Percentiles rank a stretch among this genome's conserved stretches.
phyloP scores from a whole-genome alignment of 495 filamentous ascomycete species.

The Pseudevernia furfuracea region DNA sequence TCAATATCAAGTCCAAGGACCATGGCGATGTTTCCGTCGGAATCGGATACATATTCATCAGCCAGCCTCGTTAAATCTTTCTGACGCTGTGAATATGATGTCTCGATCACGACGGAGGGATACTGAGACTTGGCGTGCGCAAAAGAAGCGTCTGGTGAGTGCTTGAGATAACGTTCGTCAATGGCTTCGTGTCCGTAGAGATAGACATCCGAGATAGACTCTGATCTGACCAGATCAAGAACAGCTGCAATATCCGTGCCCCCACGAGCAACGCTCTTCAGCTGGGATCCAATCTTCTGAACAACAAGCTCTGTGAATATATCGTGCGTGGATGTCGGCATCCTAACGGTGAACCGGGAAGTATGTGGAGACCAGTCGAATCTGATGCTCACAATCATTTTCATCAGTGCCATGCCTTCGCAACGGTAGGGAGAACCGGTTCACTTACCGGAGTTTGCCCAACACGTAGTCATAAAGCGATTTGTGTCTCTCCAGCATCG shows the following conservation, averaged over 20 bases:
- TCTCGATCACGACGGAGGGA: constrained; percentile 6
- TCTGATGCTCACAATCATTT: constrained; percentile 4
- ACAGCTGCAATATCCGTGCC: background rate
- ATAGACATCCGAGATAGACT: background rate
- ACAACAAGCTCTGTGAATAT: background rate
- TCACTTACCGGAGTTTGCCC: too few species aligned
- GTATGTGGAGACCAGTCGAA: constrained; percentile 6
- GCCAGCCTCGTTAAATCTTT: constrained; percentile 3
- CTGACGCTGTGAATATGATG: background rate
- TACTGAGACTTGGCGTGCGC: background rate
- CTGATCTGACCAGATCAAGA: background rate
- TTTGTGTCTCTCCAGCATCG: constrained; percentile 3
- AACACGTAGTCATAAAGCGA: too few species aligned
- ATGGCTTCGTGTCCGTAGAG: constrained; percentile 3
- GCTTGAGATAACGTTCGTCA: background rate
- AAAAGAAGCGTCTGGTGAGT: constrained; percentile 1
- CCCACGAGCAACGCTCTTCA: too few species aligned
- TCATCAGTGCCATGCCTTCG: constrained; percentile 1
- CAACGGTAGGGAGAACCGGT: background rate
- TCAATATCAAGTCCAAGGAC: constrained; percentile 1
- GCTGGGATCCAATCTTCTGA: background rate
- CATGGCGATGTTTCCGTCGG: background rate
- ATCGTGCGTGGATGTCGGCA: too few species aligned
- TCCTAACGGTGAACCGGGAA: too few species aligned
- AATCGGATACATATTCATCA: constrained; percentile 7